Conservation (phyloP, 305 asterid genomes). For the Fraxinus sp. region DNA sequence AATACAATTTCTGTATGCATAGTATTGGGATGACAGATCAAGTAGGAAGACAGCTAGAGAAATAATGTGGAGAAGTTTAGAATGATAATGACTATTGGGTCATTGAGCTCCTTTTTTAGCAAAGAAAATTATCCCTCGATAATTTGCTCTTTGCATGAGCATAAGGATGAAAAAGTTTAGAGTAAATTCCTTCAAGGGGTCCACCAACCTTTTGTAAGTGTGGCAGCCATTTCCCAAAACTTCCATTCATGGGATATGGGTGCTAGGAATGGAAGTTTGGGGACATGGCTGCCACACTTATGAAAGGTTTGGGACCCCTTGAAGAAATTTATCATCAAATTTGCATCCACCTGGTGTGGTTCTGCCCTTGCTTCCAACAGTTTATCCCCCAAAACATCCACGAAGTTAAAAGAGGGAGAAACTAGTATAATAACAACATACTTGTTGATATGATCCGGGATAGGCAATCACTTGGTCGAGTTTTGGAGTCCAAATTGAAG, state of each 20-base stretch:
- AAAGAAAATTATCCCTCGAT: not conserved
- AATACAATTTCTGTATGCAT: slow-evolving; percentile 8
- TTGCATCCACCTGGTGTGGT: not conserved
- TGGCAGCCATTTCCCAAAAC: not conserved
- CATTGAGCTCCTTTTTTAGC: not conserved
- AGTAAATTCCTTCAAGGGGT: not conserved
- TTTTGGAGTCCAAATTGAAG: no score
- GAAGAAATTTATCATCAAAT: not conserved
- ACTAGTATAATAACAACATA: not conserved
- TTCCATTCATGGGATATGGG: not conserved
- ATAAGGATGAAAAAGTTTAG: not conserved
- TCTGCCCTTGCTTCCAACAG: slow-evolving; percentile 13
- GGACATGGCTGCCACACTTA: not conserved
- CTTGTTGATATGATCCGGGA: no score
- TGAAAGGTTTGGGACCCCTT: not conserved
- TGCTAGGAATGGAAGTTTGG: not conserved
- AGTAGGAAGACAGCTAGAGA: not conserved
- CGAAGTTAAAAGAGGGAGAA: not conserved
- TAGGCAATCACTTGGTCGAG: no score
- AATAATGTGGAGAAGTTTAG: not conserved
- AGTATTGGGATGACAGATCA: not conserved
- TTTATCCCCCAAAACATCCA: slow-evolving; percentile 12
- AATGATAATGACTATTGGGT: not conserved
- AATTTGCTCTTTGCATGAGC: not conserved
- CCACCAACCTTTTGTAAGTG: not conserved